A percentile compares a stretch with the other conserved stretches of the same genome.
phyloP scores from a whole-genome alignment of 768 basidiomycete genomes.

The Boletus eberwhitei region DNA sequence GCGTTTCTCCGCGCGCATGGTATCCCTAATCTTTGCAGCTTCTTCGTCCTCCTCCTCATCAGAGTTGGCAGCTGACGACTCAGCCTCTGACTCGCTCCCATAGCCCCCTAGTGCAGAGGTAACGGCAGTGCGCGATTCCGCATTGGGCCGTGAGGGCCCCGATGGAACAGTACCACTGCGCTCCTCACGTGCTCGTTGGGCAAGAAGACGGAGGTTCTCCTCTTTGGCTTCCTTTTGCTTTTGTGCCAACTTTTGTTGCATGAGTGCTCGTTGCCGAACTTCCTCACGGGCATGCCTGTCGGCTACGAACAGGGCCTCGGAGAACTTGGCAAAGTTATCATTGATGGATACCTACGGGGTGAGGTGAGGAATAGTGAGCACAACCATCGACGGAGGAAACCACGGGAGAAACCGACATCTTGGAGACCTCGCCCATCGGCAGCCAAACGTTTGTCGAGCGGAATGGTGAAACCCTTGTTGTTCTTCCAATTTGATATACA shows the following conservation, averaged over 20 bases:
- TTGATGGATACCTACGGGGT: slow-evolving; percentile 87
- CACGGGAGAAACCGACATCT: slow-evolving; percentile 61
- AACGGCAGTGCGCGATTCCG: slow-evolving; percentile 65
- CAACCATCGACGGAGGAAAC: not conserved
- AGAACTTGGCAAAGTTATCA: slow-evolving; percentile 98
- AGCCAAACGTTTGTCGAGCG: slow-evolving; percentile 94
- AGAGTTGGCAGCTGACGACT: slow-evolving; percentile 47
- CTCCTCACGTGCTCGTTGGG: slow-evolving; percentile 94
- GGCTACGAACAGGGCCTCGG: slow-evolving; percentile 91
- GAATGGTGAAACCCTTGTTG: slow-evolving; percentile 99
- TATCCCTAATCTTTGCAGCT: slow-evolving; percentile 79
- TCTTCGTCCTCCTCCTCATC: slow-evolving; percentile 73
- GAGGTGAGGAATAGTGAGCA: not conserved
- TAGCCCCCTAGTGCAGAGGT: slow-evolving; percentile 80
- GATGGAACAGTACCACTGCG: slow-evolving; percentile 71
- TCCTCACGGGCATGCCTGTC: slow-evolving; percentile 98
- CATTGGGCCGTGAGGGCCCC: slow-evolving; percentile 58
- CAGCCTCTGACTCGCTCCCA: slow-evolving; percentile 71
- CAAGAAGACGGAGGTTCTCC: slow-evolving; percentile 89
- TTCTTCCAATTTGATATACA: slow-evolving; percentile 99
- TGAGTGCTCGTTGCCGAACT: slow-evolving; percentile 90
- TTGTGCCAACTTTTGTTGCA: slow-evolving; percentile 98
- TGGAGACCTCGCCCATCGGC: slow-evolving; percentile 98
- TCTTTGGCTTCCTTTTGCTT: slow-evolving; percentile 97
- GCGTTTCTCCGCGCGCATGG: slow-evolving; percentile 89